phyloP scores from a whole-genome alignment of 176 grass and related monocot genomes.

The sorghum (Sorghum bicolor) region Sorghum_bicolor_NCBIv3 NC_012871.2:56563001-56563500 shows the following conservation, averaged over 20 bases:
- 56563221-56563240: constrained; percentile 20
- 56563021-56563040: background rate
- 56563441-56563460: background rate
- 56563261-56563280: constrained; percentile 17
- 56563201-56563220: constrained; percentile 19
- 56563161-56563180: background rate
- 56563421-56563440: background rate
- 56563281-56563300: constrained; percentile 5
- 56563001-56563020: background rate
- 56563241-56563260: constrained; percentile 20
- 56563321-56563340: background rate
- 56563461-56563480: background rate
- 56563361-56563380: background rate
- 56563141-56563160: background rate
- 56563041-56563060: background rate
- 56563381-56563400: background rate
- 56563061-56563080: background rate
- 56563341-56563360: background rate
- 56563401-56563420: background rate
- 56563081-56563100: background rate
- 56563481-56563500: background rate
- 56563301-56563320: background rate
- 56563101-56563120: background rate
- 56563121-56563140: background rate
- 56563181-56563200: constrained; percentile 2